These are phyloP conservation scores for Fusarium sp. DNA, from an alignment of 2,329 filamentous ascomycete species.

Conservation along the genomic window DNA sequence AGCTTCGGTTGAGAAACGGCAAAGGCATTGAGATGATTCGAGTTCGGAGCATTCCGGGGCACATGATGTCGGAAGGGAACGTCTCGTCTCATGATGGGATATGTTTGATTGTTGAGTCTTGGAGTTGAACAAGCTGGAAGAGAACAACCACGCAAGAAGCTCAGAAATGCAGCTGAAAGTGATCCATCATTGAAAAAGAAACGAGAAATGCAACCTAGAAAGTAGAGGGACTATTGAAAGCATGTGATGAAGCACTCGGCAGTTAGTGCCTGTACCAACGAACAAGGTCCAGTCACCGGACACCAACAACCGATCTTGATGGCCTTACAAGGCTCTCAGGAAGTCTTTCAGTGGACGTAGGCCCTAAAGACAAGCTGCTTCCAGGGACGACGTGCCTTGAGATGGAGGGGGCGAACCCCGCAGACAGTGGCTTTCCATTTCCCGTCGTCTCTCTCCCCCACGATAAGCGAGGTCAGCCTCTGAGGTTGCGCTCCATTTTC, in stretches of 20 bases:
- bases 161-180: neutral
- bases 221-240: slow-evolving; percentile 8
- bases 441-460: neutral
- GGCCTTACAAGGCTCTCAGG: neutral
- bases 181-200: neutral
- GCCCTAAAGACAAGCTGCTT: neutral
- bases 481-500: neutral
- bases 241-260: slow-evolving; percentile 12
- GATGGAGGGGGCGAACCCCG: slow-evolving; percentile 6
- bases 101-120: neutral
- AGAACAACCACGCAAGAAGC: neutral
- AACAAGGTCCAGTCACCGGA: neutral
- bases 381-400: neutral
- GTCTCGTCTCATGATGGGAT: neutral
- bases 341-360: neutral
- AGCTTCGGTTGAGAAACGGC: slow-evolving; percentile 10
- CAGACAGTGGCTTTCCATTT: neutral
- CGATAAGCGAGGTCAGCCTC: slow-evolving; percentile 2
- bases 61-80: neutral
- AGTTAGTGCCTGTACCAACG: slow-evolving; percentile 2
- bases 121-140: neutral
- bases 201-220: neutral
- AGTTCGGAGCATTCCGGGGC: slow-evolving; percentile 1
- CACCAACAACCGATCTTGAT: slow-evolving; percentile 15
- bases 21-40: slow-evolving; percentile 1